Base-by-base conservation (phyloP, 768 basidiomycete genomes). In the Rhodocollybia butyracea region DNA sequence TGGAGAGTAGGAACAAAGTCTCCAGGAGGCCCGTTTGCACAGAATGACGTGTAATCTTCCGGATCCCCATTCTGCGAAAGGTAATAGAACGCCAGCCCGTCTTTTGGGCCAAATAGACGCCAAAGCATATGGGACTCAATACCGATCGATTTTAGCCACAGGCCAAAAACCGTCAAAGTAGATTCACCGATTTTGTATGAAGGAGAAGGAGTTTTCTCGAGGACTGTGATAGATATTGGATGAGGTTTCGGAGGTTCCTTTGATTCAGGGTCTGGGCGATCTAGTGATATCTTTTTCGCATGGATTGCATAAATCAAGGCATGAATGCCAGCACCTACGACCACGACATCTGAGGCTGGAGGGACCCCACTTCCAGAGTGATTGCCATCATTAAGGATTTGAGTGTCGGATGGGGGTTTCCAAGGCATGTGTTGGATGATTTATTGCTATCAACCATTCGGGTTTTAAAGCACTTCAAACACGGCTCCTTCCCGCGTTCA, bases 281-380 rank as follows among this genome's bases (percentile, higher is more conserved):
- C n/a, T n/a, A n/a, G n/a, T n/a, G n/a, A n/a, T n/a, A 57, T 45
- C 29, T 58, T 61, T 17, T 56, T 55, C 5, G 57, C 53, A 40
- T 58, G 60, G 38, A 61, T 56, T 40, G 60, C 57, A 43, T 61
- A 61, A 27, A 57, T 57, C 26, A 61, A 47, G 26, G 57, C 57
- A 22, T 57, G 57, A 17, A 61, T 59, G 26, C 60, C 60, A 5
- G 39, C 60, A 12, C 60, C 60, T n/a, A 55, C 57, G 27, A 61
- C 52, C 1, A 54, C 55, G 7, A 61, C 60, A 27, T 61, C 60
- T 11, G 22, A 41, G 7, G 34, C 48, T 17, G 48, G 32, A 26
- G 8, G 22, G n/a, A 34, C 32, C 48, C 38, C 21, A 38, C 38
- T 50, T 26, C 32, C 48, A 17, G 48, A 34, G 34, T 50, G n/a